Percentiles rank a stretch among this genome's conserved stretches.
Conservation (phyloP, 2,329 filamentous ascomycete genomes). For the Sporothrix humicola region DNA sequence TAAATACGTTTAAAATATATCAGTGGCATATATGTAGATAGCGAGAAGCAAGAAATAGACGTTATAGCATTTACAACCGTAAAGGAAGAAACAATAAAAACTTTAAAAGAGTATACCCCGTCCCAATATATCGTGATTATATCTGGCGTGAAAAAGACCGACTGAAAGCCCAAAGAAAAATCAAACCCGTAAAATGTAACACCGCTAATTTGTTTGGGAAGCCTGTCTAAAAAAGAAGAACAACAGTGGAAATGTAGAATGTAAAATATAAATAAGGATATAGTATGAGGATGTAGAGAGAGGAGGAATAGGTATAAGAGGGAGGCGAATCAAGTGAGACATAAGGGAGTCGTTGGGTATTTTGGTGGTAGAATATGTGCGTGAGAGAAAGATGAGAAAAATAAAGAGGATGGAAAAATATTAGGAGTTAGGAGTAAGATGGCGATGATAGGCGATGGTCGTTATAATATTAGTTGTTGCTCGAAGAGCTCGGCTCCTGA, state of each 20-base stretch:
- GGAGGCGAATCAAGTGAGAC: background rate
- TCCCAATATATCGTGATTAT: constrained; percentile 21
- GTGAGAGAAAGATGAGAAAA: background rate
- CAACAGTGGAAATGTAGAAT: background rate
- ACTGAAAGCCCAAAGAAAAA: background rate
- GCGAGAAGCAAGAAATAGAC: background rate
- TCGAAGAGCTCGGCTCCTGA: constrained; percentile 42
- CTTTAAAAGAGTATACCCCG: background rate
- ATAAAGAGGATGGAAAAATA: background rate
- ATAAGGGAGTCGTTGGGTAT: background rate
- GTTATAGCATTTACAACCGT: background rate
- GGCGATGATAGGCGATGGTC: background rate
- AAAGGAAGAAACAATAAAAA: background rate
- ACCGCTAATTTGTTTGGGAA: background rate
- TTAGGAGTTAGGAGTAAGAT: background rate
- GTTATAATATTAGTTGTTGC: constrained; percentile 13
- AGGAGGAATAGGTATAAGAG: background rate
- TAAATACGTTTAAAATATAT: background rate
- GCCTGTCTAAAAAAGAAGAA: constrained; percentile 12
- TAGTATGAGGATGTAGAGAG: background rate
- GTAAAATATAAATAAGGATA: background rate
- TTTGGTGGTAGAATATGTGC: constrained; percentile 2
- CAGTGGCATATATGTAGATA: background rate
- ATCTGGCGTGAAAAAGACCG: background rate
- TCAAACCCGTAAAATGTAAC: constrained; percentile 1